These are phyloP conservation scores for Dactylellina cionopaga DNA, from an alignment of 2,329 filamentous ascomycete genomes.

Conservation along the genomic window DNA sequence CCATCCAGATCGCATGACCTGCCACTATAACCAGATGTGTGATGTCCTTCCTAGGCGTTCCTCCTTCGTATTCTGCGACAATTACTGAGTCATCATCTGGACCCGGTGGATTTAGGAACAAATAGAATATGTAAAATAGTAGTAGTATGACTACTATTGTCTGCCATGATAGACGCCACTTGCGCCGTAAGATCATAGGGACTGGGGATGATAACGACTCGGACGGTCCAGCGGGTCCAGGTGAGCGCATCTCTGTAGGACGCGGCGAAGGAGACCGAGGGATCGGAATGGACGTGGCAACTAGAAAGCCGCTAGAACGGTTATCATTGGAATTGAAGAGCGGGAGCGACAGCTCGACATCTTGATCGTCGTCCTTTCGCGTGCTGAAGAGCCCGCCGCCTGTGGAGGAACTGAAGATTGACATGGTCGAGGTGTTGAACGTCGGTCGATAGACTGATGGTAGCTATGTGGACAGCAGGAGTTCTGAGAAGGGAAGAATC, in stretches of 20 bases:
- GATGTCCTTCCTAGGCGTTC: slow-evolving; percentile 36
- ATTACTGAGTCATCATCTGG: background rate
- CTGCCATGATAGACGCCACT: slow-evolving; percentile 41
- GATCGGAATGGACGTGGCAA: slow-evolving; percentile 26
- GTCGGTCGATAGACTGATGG: too few relatives aligned
- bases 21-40: slow-evolving; percentile 55
- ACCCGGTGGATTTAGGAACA: background rate
- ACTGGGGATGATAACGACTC: slow-evolving; percentile 7
- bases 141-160: slow-evolving; percentile 14
- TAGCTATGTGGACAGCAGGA: background rate
- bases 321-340: slow-evolving; percentile 42
- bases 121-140: slow-evolving; percentile 23
- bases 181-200: slow-evolving; percentile 17
- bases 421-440: slow-evolving; percentile 2
- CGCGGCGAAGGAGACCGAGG: slow-evolving; percentile 38
- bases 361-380: slow-evolving; percentile 33
- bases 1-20: slow-evolving; percentile 57
- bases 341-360: slow-evolving; percentile 43
- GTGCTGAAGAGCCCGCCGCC: slow-evolving; percentile 32
- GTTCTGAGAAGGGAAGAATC: background rate
- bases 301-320: slow-evolving; percentile 44
- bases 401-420: slow-evolving; percentile 32
- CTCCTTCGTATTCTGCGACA: slow-evolving; percentile 41
- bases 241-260: slow-evolving; percentile 23
- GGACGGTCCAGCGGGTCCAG: slow-evolving; percentile 17